A percentile compares a stretch with the other conserved stretches of the same genome.
Evolutionary conservation across 495 filamentous ascomycete species (phyloP).

Genomic region (Neurospora sp.): DNA sequence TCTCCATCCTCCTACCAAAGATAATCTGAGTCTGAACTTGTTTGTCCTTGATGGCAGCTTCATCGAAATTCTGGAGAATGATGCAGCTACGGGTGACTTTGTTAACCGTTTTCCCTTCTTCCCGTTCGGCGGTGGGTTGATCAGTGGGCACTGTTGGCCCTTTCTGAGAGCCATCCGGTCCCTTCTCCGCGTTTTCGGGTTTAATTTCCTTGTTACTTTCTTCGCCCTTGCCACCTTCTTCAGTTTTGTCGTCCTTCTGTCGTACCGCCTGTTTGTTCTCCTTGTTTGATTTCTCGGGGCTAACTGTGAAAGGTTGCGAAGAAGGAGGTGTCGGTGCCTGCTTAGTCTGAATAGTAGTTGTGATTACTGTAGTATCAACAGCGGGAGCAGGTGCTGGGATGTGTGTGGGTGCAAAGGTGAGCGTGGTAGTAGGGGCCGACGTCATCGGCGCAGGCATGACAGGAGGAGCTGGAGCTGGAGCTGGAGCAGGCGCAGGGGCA

Average conservation of each 20-base stretch:
- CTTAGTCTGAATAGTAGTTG: background rate
- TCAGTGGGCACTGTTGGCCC: constrained; percentile 1
- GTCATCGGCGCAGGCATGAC: constrained; percentile 1
- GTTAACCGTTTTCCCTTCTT: background rate
- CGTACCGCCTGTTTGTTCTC: background rate
- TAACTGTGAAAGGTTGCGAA: background rate
- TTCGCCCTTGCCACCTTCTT: background rate
- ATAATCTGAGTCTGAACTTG: constrained; percentile 44
- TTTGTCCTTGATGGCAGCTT: constrained; percentile 43
- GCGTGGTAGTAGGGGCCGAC: background rate
- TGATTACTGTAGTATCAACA: background rate
- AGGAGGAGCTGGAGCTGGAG: constrained; percentile 1
- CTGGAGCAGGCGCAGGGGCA: background rate
- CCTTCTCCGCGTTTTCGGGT: background rate
- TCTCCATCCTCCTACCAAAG: constrained; percentile 43
- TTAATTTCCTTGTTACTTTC: background rate
- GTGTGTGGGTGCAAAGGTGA: background rate
- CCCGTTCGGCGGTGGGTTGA: constrained; percentile 17
- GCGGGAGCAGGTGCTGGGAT: background rate
- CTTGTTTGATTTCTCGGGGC: background rate
- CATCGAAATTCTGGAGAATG: constrained; percentile 48
- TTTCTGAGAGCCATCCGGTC: constrained; percentile 15
- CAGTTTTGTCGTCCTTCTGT: background rate
- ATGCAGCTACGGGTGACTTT: constrained; percentile 41
- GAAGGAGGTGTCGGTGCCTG: constrained; percentile 4